Base-by-base conservation (phyloP, 2,329 filamentous ascomycete species). In the Fusarium nanum region DNA sequence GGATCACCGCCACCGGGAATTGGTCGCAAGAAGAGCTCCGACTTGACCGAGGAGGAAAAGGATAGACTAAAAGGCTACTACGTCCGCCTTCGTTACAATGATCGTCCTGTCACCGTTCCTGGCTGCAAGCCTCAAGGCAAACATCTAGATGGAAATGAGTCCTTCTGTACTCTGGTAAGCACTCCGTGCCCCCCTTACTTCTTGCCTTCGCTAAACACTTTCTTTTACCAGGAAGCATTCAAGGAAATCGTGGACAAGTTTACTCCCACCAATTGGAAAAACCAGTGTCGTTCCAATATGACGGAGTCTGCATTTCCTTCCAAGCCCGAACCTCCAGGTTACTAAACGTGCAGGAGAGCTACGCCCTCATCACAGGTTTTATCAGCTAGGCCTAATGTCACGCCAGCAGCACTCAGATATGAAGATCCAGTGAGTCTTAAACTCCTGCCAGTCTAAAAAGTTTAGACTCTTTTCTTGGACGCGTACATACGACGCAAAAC, bases 231-330 rank as follows among this genome's bases (percentile, higher is more conserved):
- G 90, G 89, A 92, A 60, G 93, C 95, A 0, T 99, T 99, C 85
- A 98, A 98, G 81, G 84, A 88, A 54, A 93, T 98, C 58, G 93
- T 96, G 4, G 95, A 98, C 81, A 93, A 93, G 75, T 97, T 92
- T 77, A 96, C 93, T 2, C 96, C 96, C 0, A 83, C 83, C 62
- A 87, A 94, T 78, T 98, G 94, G 95, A 86, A 82, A 70, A 76
- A 81, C 23, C 80, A 88, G 65, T 89, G 87, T 72, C 81, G 80
- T n/a, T 70, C 77, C 47, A 85, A 86, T 64, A 70, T 81, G 20
- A 78, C 79, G 25, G 78, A 75, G 11, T 80, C 86, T 1, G 79
- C 81, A 3, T 83, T 87, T 60, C 85, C 87, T 2, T 59, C 69
- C 20, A 82, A 83, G 67, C 82, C 83, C 1, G 85, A 89, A 73